Evolutionary conservation across 1,139 yeast genomes (phyloP), one percentile per base, ranked within the genome.

Genomic region (Geotrichum carabidarum): DNA sequence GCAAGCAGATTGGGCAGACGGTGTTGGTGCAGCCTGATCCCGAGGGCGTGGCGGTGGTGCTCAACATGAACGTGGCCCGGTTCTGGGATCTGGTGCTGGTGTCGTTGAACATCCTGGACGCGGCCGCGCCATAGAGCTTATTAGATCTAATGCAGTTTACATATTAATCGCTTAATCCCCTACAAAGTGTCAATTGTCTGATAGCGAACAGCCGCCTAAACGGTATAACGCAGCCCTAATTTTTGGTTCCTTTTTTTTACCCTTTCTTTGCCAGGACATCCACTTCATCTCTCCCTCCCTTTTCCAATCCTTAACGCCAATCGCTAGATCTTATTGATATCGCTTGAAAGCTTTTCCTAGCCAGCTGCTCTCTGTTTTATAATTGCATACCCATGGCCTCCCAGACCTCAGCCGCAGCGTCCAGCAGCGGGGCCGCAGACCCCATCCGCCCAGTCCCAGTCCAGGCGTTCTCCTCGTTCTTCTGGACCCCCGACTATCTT

Each of bases 401-500:
- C 11, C 27, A 15, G 22, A 8, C 43, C 30, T 15, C 9, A 15
- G 15, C 43, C 9, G 30, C 30, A 8, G 9, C 43, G 30, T 12
- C 43, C 43, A 17, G 2, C 43, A 8, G 40, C 40, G 40, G 4
- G 17, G 15, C 40, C 15, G 6, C 40, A 8, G 18, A 17, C 40
- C 56, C 59, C 45, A 31, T 53, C 53, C 18, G 51, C 11, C 27
- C 49, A 32, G 34, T 47, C 43, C 44, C 43, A 8, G 15, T 31
- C 8, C 54, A 43, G 17, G 43, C 54, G 8, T 63, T 63, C 43
- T 57, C 60, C n/a, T 56, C 54, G 50, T 54, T 54, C 44, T 87
- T 87, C 70, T 87, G 95, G 95, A 77, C 91, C 6, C 78, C 76
- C 43, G 94, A 86, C 68, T 83, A 85, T 65, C 71, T 74, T 15